A percentile compares a stretch with the other conserved stretches of the same genome.
phyloP scores from a whole-genome alignment of 2,329 filamentous ascomycete genomes.

The Ilyonectria destructans region DNA sequence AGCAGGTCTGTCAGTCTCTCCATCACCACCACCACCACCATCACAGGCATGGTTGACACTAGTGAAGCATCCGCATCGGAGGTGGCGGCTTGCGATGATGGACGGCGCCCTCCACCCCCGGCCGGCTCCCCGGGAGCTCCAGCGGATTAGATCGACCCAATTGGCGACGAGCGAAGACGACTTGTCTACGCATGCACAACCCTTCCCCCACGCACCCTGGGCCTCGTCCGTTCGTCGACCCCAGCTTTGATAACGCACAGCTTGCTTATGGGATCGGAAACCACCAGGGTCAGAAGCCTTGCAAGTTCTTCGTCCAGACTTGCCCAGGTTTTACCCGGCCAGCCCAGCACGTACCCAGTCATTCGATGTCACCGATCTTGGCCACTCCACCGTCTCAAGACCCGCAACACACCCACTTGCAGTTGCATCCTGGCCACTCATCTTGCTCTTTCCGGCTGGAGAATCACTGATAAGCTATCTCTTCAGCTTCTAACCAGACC shows the following conservation, averaged over 20 bases:
- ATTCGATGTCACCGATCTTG: constrained; percentile 33
- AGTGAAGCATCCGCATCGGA: constrained; percentile 22
- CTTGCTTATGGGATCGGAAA: constrained; percentile 19
- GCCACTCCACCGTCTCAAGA: constrained; percentile 32
- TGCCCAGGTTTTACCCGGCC: neutral
- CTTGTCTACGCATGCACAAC: constrained; percentile 13
- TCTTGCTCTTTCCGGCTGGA: constrained; percentile 32
- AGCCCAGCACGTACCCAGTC: constrained; percentile 12
- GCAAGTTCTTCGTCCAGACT: constrained; percentile 3
- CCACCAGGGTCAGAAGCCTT: constrained; percentile 3
- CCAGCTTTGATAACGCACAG: constrained; percentile 41
- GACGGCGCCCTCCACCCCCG: constrained; percentile 28
- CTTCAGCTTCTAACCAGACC: constrained; percentile 31
- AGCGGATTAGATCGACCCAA: constrained; percentile 10
- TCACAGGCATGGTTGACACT: constrained; percentile 8
- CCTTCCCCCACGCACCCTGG: constrained; percentile 42
- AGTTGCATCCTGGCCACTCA: constrained; percentile 37
- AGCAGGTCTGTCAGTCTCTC: neutral
- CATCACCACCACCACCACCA: constrained; percentile 12
- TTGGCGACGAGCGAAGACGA: constrained; percentile 18
- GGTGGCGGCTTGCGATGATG: constrained; percentile 31
- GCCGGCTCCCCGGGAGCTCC: constrained; percentile 8
- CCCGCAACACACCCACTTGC: constrained; percentile 43
- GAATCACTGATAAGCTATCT: constrained; percentile 50
- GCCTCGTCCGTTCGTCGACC: constrained; percentile 28